Evolutionary conservation across 164 flowering plant genomes (phyloP).

Genomic region (Protea cynaroides): DNA sequence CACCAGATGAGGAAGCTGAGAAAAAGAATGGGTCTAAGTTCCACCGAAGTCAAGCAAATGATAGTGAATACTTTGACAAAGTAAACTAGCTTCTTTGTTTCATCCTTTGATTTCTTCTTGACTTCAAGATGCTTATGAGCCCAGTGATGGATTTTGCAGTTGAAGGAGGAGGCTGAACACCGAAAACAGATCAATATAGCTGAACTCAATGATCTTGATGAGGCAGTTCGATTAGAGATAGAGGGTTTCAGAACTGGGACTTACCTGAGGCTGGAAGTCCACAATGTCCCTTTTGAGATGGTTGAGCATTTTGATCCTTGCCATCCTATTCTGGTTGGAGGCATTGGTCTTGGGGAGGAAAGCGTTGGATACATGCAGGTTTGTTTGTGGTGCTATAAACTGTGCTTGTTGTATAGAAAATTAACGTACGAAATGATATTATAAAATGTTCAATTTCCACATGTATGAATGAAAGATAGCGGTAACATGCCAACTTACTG

Average conservation of each 20-base stretch:
- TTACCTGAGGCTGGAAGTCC: constrained; percentile 82
- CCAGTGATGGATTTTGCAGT: constrained; percentile 34
- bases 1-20: constrained; percentile 57
- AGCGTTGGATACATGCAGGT: constrained; percentile 98
- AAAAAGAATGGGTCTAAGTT: constrained; percentile 23
- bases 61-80: constrained; percentile 65
- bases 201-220: constrained; percentile 87
- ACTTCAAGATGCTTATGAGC: background rate
- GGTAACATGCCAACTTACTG: no score
- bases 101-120: background rate
- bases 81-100: constrained; percentile 26
- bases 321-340: constrained; percentile 91
- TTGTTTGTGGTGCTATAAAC: constrained; percentile 1
- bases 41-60: constrained; percentile 34
- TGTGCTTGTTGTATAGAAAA: no score
- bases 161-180: constrained; percentile 83
- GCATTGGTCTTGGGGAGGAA: constrained; percentile 83
- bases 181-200: constrained; percentile 71
- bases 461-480: no score
- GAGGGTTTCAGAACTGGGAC: constrained; percentile 92
- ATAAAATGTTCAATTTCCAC: no score
- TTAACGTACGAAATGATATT: no score
- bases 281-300: constrained; percentile 89
- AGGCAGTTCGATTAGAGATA: constrained; percentile 64
- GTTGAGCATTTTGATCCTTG: constrained; percentile 89